Evolutionary conservation across 192 early-diverging fungal species (phyloP).

Genomic region (Dispira simplex): DNA sequence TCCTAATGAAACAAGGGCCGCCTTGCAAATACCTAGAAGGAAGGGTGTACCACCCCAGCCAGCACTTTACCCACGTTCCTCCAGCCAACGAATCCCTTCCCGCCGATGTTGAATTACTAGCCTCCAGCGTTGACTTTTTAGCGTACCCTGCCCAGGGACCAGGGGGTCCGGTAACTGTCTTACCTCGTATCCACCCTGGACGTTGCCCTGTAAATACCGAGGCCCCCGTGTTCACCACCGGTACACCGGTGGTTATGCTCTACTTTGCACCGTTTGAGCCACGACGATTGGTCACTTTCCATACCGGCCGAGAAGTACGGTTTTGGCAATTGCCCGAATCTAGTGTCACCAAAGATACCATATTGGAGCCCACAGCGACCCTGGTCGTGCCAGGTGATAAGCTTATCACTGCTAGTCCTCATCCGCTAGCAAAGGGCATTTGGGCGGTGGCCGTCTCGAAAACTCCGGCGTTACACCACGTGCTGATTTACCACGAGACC

Average conservation of each 20-base stretch:
- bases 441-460: not conserved
- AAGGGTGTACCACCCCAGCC: slow-evolving; percentile 36
- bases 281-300: slow-evolving; percentile 27
- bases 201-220: slow-evolving; percentile 34
- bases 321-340: not conserved
- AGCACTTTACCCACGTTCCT: slow-evolving; percentile 46
- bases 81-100: slow-evolving; percentile 19
- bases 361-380: not conserved
- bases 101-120: slow-evolving; percentile 18
- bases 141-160: slow-evolving; percentile 57
- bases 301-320: not conserved
- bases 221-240: slow-evolving; percentile 38
- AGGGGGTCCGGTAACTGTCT: slow-evolving; percentile 65
- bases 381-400: slow-evolving; percentile 1
- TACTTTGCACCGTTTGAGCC: slow-evolving; percentile 59
- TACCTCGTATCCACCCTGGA: slow-evolving; percentile 46
- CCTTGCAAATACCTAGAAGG: slow-evolving; percentile 44
- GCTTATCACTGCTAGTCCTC: not conserved
- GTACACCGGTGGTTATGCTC: slow-evolving; percentile 47
- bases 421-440: not conserved
- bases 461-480: too few species aligned
- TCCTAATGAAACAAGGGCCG: slow-evolving; percentile 14
- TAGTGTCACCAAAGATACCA: not conserved
- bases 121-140: slow-evolving; percentile 41
- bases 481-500: not conserved